Conservation (phyloP, 106 monocot genomes). For the Ottelia alismoides region DNA sequence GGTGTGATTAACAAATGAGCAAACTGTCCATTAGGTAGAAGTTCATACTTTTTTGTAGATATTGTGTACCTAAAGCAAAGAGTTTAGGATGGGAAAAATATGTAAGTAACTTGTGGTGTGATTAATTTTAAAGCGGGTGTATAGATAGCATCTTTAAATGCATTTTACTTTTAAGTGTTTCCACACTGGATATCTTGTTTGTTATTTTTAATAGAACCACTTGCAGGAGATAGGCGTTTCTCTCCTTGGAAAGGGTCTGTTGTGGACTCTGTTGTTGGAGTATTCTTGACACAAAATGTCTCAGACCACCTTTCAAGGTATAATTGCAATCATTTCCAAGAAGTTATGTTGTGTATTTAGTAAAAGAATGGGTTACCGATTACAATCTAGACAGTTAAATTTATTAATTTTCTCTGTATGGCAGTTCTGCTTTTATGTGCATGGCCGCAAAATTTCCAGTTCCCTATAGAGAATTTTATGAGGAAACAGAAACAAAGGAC, state of each 20-base stretch:
- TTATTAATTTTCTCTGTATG: constrained; percentile 1
- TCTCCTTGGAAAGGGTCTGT: constrained; percentile 27
- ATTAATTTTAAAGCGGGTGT: no score
- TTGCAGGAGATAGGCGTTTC: constrained; percentile 21
- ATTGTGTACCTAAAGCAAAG: no score
- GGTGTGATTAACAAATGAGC: no score
- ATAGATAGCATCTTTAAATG: no score
- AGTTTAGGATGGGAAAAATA: no score
- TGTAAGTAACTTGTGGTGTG: no score
- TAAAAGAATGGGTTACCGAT: no score
- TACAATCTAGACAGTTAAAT: not conserved
- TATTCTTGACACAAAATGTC: constrained; percentile 24
- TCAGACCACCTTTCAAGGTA: constrained; percentile 27
- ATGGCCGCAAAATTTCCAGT: constrained; percentile 71
- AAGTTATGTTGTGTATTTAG: not conserved
- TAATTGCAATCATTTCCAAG: not conserved
- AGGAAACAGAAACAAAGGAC: no score
- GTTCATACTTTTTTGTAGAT: no score
- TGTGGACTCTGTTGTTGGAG: constrained; percentile 24
- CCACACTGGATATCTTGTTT: no score
- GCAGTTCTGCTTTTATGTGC: constrained; percentile 93
- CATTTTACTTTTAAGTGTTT: no score
- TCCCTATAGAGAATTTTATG: constrained; percentile 9
- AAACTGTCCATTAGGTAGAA: no score
- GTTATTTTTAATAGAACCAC: not conserved